Evolutionary conservation across 768 basidiomycete species (phyloP), one percentile per base, ranked within the genome.

Genomic region (Lentinula detonsa): DNA sequence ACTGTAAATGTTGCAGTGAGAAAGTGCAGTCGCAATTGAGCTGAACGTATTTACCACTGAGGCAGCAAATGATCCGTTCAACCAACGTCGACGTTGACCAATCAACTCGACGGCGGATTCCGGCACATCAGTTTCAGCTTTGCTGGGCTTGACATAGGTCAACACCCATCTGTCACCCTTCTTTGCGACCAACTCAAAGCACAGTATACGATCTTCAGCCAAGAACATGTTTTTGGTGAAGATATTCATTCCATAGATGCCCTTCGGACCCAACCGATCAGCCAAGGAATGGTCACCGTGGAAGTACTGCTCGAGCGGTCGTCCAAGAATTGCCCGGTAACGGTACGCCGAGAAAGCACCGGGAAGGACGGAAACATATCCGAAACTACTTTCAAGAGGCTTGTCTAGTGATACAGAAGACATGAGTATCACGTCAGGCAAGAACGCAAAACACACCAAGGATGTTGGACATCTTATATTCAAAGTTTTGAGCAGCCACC

Each of bases 381-480:
- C 95, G 67, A 98, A 98, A 64, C 91, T 89, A 71, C 92, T 94
- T 75, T 98, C 95, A 57, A 95, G 79, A 1, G 95, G 95, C 71
- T 97, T 95, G 72, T 95, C 93, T 88, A 62, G n/a, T 46, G 13
- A 57, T 16, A 57, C 11, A 15, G 23, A 23, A 21, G 13, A 3
- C 65, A 71, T 43, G 67, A 63, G 15, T n/a, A 43, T 10, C 52
- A 34, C 21, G 2, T 52, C 39, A 40, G 10, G 49, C 62, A 49
- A 21, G 8, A 9, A 51, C 21, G 55, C 11, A 10, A 33, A 35
- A 60, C 78, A 58, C 65, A 86, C 88, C 90, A 33, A 98, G 79
- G 69, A 98, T 97, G 74, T 98, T 97, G 49, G 93, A 95, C 92
- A 98, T 96, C 76, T 94, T 97, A 77, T 97, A 97, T 75, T 95